Conservation (phyloP, 192 early-diverging fungal genomes). For the Coemansia sp. region DNA sequence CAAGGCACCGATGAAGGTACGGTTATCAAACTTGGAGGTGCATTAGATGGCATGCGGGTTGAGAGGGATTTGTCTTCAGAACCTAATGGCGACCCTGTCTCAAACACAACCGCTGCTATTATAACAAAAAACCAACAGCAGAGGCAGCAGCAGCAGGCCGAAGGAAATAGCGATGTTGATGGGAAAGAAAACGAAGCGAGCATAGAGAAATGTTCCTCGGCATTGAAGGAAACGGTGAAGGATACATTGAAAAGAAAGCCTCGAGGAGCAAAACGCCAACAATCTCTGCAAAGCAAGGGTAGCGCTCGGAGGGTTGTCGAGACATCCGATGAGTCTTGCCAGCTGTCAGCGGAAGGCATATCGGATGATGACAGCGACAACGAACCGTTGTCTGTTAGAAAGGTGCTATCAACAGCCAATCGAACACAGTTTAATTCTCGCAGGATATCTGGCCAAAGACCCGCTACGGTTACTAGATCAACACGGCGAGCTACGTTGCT, state of each 20-base stretch:
- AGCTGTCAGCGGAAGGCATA: background rate
- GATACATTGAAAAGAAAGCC: background rate
- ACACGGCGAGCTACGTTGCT: background rate
- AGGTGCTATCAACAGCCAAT: background rate
- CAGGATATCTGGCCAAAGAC: background rate
- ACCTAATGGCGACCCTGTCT: background rate
- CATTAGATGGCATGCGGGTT: constrained; percentile 5
- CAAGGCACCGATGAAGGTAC: constrained; percentile 1
- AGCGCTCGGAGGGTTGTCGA: constrained; percentile 16
- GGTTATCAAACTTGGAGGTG: constrained; percentile 1
- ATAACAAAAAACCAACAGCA: background rate
- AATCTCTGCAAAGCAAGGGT: background rate
- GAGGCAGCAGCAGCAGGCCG: background rate
- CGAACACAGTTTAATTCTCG: background rate
- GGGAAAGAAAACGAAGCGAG: background rate
- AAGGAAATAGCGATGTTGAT: background rate
- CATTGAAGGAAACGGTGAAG: background rate
- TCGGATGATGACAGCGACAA: constrained; percentile 1
- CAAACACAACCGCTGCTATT: background rate
- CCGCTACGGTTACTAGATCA: background rate
- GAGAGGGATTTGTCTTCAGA: constrained; percentile 3
- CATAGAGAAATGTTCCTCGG: background rate
- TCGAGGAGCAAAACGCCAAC: background rate
- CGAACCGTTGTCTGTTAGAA: constrained; percentile 2
- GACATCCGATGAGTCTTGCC: constrained; percentile 31